Evolutionary conservation across 345 rosid genomes (phyloP), one percentile per base, ranked within the genome.

Genomic region (Balakata baccata): DNA sequence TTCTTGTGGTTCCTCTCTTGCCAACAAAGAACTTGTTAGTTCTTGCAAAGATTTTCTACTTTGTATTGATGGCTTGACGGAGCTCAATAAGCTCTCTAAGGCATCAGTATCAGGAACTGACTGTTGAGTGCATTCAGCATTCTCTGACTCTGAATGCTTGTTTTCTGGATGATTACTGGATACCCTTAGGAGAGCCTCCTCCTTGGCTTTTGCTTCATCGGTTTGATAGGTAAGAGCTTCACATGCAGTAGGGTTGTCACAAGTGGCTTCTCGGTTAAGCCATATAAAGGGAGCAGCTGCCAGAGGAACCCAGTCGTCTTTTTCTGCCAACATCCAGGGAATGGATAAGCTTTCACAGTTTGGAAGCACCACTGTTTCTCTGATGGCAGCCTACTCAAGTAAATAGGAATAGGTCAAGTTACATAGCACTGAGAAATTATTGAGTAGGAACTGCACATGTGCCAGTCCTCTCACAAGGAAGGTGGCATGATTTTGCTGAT

Each of bases 261-360:
- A 70, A 68, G 59, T 69, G 29, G 81, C 80, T 77, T 95, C 99
- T 83, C 86, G 97, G 80, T 85, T 82, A 69, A 86, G 85, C 99
- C 98, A 86, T 50, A 91, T 86, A 81, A 85, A 93, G 38, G 99
- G 99, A 74, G 98, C 99, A 43, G 78, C 85, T 47, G 81, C 79
- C 74, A 87, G 81, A 50, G 88, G 86, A 25, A 89, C 87, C 98
- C 99, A 95, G 78, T 95, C 98, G 74, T 95, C 83, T 77, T 91
- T 90, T 67, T 95, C 97, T 6, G 96, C 93, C 74, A 85, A 72
- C 98, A 95, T 95, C 86, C 90, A 87, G 11, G 98, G 94, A 81
- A 95, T 80, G 77, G 87, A 82, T 66, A 87, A 17, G 63, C 87
- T 86, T 80, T 91, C 97, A 69, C 90, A 85, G 80, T 95, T 95